Evolutionary conservation across 2,329 filamentous ascomycete species (phyloP), one percentile per base, ranked within the genome.

Genomic region (Paecilomyces variotii): DNA sequence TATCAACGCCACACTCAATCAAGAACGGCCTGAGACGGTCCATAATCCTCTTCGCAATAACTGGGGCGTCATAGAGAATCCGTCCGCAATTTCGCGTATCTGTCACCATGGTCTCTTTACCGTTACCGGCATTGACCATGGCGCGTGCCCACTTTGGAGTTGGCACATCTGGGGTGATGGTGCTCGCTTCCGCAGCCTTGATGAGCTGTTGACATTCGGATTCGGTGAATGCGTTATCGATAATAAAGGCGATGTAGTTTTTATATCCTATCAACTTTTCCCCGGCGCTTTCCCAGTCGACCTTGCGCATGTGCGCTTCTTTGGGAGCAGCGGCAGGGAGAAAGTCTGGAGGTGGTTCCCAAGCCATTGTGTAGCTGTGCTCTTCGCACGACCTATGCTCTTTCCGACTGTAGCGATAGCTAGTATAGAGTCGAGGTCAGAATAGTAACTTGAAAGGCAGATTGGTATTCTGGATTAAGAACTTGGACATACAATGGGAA

Each of bases 11-110:
- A 1, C 87, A 82, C 14, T 80, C 76, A 0, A 74, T 74, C 10
- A 84, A 64, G 25, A 74, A 73, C 4, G 73, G 74, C 59, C 73
- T 69, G 12, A 84, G 70, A 9, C 90, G 80, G 49, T 74, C 77
- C 81, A 87, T 87, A 0, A 94, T 65, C 25, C 83, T 81, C 26
- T 82, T 79, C 0, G 84, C 86, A 1, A 93, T 63, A 1, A 82
- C 81, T 54, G 80, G 76, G 12, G 81, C 74, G 67, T 94, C 88
- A 82, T 86, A 89, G 64, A 94, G 87, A 62, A 93, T 89, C 2
- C 90, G 82, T n/a, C 87, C 87, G 65, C 87, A 87, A 61, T 89
- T 86, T 14, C 90, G 80, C 54, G 84, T 83, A 7, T 84, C 80
- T 1, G 81, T 76, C 3, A 79, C 74, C 50, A 85, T 70, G 2